Base-by-base conservation (phyloP, 352 stramenopile species). In the Pythium scleroteichum region DNA sequence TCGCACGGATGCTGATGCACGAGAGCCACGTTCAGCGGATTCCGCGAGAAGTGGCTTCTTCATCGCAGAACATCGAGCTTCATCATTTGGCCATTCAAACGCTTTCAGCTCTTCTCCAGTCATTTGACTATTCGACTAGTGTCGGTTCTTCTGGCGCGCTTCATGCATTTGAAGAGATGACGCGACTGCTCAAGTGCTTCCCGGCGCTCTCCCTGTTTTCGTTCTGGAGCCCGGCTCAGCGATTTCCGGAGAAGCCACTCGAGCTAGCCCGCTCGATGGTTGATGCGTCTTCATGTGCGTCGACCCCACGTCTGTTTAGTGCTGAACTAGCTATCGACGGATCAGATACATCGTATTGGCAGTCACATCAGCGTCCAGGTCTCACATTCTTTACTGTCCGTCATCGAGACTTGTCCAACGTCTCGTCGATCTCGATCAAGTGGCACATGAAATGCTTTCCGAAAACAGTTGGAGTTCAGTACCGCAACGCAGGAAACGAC, bases 51-150 rank as follows among this genome's bases (percentile, higher is more conserved):
- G 50, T 78, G 13, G 75, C 87, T 23, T 61, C 60, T 1, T 54
- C 75, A 2, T 59, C 66, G 4, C 42, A 49, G 0, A 87, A 84
- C 20, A 58, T 92, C 23, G 82, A 94, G 54, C 69, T 95, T 1
- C 87, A 95, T 38, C 81, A 95, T 61, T 68, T 95, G 27, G 87
- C 82, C 1, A 94, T 95, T 33, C 84, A 90, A 52, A 92, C 84
- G 26, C 71, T 95, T 4, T 82, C 77, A 22, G 81, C 80, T 10
- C 51, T 94, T 24, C 66, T 95, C 8, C 59, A 70, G 19, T 82
- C 75, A 20, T 96, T 96, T 45, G 82, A 96, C 52, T 94, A 84
- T 24, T 62, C 49, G 5, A 75, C 59, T n/a, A 51, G 62, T 17
- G 62, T 76, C 5, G 22, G 38, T 17, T 53, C 38, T 8, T 14